Evolutionary conservation across 2,329 filamentous ascomycete species (phyloP).

Genomic region (Domatiomyces globalis): DNA sequence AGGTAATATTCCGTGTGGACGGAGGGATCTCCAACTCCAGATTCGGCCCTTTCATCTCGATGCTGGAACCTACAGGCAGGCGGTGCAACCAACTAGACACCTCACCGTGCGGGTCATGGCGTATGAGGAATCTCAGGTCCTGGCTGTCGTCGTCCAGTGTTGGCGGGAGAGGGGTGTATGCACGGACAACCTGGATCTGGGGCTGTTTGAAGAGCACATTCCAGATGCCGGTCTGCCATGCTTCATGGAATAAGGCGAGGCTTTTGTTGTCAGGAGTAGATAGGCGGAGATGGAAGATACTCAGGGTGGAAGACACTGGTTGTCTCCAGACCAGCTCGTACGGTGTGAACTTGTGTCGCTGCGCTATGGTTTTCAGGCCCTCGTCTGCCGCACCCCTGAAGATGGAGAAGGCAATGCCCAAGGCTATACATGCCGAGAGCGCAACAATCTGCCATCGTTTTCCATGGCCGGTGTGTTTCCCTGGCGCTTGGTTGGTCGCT

Average conservation of each 20-base stretch:
- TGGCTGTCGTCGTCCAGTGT: constrained; percentile 16
- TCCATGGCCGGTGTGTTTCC: not conserved
- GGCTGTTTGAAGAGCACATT: constrained; percentile 90
- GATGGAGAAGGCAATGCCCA: not conserved
- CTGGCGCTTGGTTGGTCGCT: not conserved
- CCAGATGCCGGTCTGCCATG: constrained; percentile 57
- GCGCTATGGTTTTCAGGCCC: constrained; percentile 19
- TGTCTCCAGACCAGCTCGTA: constrained; percentile 31
- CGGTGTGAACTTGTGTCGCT: constrained; percentile 23
- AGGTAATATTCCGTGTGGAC: constrained; percentile 50
- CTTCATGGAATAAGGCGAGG: constrained; percentile 28
- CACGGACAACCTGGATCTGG: constrained; percentile 75
- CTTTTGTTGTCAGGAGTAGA: constrained; percentile 21
- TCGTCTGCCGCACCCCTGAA: constrained; percentile 11
- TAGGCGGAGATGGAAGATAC: constrained; percentile 28
- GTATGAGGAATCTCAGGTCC: constrained; percentile 58
- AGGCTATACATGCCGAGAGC: not conserved
- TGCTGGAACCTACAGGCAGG: constrained; percentile 45
- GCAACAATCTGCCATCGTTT: not conserved
- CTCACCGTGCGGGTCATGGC: constrained; percentile 66
- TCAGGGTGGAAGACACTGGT: constrained; percentile 33
- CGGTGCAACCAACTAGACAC: constrained; percentile 68
- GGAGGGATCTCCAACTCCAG: constrained; percentile 50
- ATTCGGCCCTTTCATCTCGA: constrained; percentile 69
- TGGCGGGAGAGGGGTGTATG: constrained; percentile 77